Conservation (phyloP, 2,329 filamentous ascomycete genomes). For the Thielaviopsis punctulata region DNA sequence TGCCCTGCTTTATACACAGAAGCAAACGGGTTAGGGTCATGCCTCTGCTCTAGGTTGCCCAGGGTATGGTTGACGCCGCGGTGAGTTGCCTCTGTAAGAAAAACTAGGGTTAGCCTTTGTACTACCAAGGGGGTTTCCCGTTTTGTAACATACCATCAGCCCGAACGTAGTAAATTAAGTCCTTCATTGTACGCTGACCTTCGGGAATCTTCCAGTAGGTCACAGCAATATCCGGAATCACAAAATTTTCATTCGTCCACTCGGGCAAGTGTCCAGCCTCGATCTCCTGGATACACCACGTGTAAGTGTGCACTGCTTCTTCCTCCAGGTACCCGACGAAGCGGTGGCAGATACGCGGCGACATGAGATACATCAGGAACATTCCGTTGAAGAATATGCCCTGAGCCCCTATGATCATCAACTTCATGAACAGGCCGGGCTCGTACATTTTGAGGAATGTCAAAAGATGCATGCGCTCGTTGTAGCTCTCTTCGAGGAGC, state of each 20-base stretch:
- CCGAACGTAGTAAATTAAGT: conserved; percentile 74
- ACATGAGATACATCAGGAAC: conserved; percentile 76
- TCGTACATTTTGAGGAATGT: conserved; percentile 81
- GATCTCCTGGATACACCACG: conserved; percentile 70
- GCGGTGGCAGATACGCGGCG: conserved; percentile 74
- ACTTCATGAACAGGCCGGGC: conserved; percentile 67
- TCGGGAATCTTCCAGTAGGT: conserved; percentile 91
- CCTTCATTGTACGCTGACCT: conserved; percentile 62
- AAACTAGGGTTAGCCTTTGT: not conserved
- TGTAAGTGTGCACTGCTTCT: conserved; percentile 92
- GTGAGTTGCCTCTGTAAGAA: conserved; percentile 54
- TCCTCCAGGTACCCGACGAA: conserved; percentile 97
- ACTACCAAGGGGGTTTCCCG: not conserved
- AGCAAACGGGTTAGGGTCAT: conserved; percentile 86
- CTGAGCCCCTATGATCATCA: conserved; percentile 82
- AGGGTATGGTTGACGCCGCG: conserved; percentile 93
- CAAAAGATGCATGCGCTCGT: conserved; percentile 83
- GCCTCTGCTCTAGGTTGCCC: conserved; percentile 66
- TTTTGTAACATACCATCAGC: conserved; percentile 36
- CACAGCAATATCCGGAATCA: conserved; percentile 75
- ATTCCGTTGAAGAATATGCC: conserved; percentile 94
- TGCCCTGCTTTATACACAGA: conserved; percentile 58
- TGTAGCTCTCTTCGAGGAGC: conserved; percentile 75
- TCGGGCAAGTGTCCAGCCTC: conserved; percentile 68
- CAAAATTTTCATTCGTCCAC: conserved; percentile 54